A percentile compares a stretch with the other conserved stretches of the same genome.
phyloP scores from a whole-genome alignment of 345 rosid species.

The Salix brachista region DNA sequence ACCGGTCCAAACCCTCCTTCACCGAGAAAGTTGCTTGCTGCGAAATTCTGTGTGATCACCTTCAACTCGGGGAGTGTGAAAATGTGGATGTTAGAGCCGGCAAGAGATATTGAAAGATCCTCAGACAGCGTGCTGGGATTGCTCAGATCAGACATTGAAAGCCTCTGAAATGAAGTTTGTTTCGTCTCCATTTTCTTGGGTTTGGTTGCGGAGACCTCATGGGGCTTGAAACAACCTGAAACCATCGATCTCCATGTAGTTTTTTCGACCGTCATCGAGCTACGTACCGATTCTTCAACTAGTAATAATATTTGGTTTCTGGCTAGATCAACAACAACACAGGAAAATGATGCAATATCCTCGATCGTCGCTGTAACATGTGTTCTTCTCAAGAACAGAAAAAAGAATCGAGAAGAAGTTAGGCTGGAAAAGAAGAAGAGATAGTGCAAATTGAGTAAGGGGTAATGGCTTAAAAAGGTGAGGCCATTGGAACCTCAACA shows the following conservation, averaged over 20 bases:
- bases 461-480: constrained; percentile 4
- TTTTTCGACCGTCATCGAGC: constrained; percentile 37
- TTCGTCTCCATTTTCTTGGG: constrained; percentile 37
- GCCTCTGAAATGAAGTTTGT: constrained; percentile 56
- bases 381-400: neutral
- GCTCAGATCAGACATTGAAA: constrained; percentile 63
- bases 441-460: neutral
- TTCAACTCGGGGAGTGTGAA: constrained; percentile 70
- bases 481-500: neutral
- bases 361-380: neutral
- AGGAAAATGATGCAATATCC: too few relatives aligned
- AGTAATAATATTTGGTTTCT: neutral
- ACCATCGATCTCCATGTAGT: constrained; percentile 48
- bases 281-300: neutral
- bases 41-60: constrained; percentile 69
- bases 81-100: constrained; percentile 69
- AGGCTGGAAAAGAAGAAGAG: neutral
- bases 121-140: constrained; percentile 57
- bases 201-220: constrained; percentile 12
- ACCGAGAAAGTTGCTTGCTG: constrained; percentile 64
- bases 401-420: neutral
- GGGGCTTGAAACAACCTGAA: constrained; percentile 45
- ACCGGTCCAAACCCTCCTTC: constrained; percentile 95
- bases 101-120: constrained; percentile 73
- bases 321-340: neutral